phyloP scores from a whole-genome alignment of 768 basidiomycete genomes.

The Leccinum broughii region DNA sequence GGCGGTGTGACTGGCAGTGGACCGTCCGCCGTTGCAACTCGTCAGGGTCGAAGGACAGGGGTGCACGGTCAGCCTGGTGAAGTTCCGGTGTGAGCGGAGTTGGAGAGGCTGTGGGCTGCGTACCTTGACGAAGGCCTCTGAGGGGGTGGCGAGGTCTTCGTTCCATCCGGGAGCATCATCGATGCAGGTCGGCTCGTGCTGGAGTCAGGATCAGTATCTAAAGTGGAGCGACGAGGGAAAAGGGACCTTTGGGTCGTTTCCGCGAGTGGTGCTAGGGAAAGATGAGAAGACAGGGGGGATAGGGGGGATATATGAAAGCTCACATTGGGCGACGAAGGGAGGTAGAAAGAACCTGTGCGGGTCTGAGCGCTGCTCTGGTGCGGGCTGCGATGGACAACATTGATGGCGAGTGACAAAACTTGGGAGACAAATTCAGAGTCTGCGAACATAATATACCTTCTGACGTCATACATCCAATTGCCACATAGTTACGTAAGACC shows the following conservation, averaged over 20 bases:
- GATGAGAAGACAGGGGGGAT: slow-evolving; percentile 5
- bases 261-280: slow-evolving; percentile 50
- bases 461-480: slow-evolving; percentile 19
- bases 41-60: slow-evolving; percentile 6
- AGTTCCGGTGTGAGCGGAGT: neutral
- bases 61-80: slow-evolving; percentile 28
- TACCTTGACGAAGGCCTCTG: slow-evolving; percentile 69
- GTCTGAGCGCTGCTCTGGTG: neutral
- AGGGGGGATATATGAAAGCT: neutral
- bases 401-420: slow-evolving; percentile 3
- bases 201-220: slow-evolving; percentile 15
- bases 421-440: neutral
- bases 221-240: neutral
- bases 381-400: slow-evolving; percentile 13
- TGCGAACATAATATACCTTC: neutral
- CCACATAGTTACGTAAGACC: neutral
- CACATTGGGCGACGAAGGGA: slow-evolving; percentile 6
- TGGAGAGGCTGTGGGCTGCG: neutral
- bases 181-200: slow-evolving; percentile 53
- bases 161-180: slow-evolving; percentile 71
- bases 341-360: neutral
- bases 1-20: slow-evolving; percentile 10
- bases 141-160: slow-evolving; percentile 59
- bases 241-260: slow-evolving; percentile 54
- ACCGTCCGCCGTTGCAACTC: slow-evolving; percentile 30